These are phyloP conservation scores for Lachnellula subtilissima DNA, from an alignment of 2,329 filamentous ascomycete genomes.

Conservation along the genomic window DNA sequence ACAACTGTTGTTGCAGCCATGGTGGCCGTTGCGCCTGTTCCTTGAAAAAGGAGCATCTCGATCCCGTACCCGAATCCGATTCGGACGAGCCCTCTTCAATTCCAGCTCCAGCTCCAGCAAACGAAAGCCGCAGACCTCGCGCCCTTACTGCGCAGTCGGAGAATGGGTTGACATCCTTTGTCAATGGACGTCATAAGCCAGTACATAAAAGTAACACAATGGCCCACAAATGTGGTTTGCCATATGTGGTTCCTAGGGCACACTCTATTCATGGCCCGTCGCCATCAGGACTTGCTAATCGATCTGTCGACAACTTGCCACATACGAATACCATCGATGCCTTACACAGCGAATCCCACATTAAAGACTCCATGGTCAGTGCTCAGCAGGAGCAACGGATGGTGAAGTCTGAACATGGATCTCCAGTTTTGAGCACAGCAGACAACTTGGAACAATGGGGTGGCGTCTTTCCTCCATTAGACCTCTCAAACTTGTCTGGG, in stretches of 20 bases:
- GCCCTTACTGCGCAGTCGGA: slow-evolving; percentile 61
- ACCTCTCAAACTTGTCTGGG: slow-evolving; percentile 50
- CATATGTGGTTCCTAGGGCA: slow-evolving; percentile 56
- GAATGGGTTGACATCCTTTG: slow-evolving; percentile 52
- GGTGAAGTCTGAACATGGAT: slow-evolving; percentile 58
- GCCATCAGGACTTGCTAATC: slow-evolving; percentile 43
- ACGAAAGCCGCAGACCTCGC: slow-evolving; percentile 45
- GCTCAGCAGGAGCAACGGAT: slow-evolving; percentile 42
- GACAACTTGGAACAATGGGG: slow-evolving; percentile 47
- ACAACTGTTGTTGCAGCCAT: slow-evolving; percentile 67
- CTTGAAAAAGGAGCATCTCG: slow-evolving; percentile 58
- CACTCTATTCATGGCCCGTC: slow-evolving; percentile 50
- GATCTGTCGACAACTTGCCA: slow-evolving; percentile 42
- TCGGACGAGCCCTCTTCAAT: slow-evolving; percentile 44
- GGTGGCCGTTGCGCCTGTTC: slow-evolving; percentile 62
- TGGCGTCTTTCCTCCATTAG: slow-evolving; percentile 51
- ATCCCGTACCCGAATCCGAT: slow-evolving; percentile 61
- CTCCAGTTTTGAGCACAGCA: slow-evolving; percentile 48
- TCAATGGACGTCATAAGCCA: slow-evolving; percentile 61
- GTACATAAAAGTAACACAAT: slow-evolving; percentile 56
- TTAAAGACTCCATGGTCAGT: slow-evolving; percentile 35
- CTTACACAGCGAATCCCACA: slow-evolving; percentile 32
- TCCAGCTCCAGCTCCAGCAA: slow-evolving; percentile 36
- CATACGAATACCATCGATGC: slow-evolving; percentile 39
- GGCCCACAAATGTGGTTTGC: slow-evolving; percentile 53